A percentile compares a stretch with the other conserved stretches of the same genome.
phyloP scores from a whole-genome alignment of 2,329 filamentous ascomycete genomes.

The Microdochium trichocladiopsis region DNA sequence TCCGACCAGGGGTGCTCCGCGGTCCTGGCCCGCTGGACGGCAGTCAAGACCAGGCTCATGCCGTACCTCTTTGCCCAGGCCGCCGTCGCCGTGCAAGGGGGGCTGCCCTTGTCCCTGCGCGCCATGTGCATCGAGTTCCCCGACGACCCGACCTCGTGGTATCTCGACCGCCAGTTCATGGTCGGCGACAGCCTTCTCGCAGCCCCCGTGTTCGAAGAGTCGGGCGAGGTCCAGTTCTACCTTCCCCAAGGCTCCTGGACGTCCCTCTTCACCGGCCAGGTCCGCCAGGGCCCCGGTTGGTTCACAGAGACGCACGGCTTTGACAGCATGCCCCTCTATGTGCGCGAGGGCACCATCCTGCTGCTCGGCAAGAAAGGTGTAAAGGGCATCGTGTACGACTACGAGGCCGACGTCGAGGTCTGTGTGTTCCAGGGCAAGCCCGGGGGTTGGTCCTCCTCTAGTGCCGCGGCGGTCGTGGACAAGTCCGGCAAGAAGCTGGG shows the following conservation, averaged over 20 bases:
- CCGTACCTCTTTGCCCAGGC: conserved; percentile 42
- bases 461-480: conserved; percentile 32
- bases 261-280: conserved; percentile 38
- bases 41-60: conserved; percentile 44
- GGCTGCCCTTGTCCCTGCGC: conserved; percentile 55
- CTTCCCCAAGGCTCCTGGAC: conserved; percentile 43
- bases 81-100: conserved; percentile 32
- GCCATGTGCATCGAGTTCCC: conserved; percentile 66
- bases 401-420: conserved; percentile 37
- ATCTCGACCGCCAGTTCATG: conserved; percentile 66
- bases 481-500: conserved; percentile 32
- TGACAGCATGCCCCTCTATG: conserved; percentile 49
- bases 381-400: conserved; percentile 38
- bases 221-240: conserved; percentile 60
- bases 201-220: conserved; percentile 61
- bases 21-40: conserved; percentile 38
- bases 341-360: conserved; percentile 45
- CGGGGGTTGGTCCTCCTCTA: conserved; percentile 30
- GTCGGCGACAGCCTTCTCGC: conserved; percentile 58
- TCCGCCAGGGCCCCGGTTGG: conserved; percentile 46
- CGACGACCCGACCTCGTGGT: conserved; percentile 60
- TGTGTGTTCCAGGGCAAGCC: conserved; percentile 32
- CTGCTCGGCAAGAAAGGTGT: conserved; percentile 33
- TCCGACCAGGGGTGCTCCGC: conserved; percentile 45
- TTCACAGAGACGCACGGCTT: conserved; percentile 54